A percentile compares a stretch with the other conserved stretches of the same genome.
phyloP scores from a whole-genome alignment of 2,329 filamentous ascomycete genomes.

The Colletotrichum tamarilloi region DNA sequence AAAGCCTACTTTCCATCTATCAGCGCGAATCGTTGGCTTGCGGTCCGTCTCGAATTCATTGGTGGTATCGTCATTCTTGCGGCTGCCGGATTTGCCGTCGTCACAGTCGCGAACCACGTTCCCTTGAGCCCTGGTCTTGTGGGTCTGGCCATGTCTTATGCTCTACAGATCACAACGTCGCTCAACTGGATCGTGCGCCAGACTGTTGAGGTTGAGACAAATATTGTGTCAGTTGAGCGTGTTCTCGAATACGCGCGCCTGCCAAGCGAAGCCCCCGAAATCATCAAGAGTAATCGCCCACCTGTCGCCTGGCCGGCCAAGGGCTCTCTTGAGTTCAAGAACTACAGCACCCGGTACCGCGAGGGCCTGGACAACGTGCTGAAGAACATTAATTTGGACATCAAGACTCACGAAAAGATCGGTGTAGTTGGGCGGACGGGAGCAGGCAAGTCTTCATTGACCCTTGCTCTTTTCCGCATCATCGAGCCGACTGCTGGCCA shows the following conservation, averaged over 20 bases:
- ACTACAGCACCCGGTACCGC: constrained; percentile 94
- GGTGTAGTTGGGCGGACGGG: constrained; percentile 96
- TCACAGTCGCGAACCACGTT: constrained; percentile 78
- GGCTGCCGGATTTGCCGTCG: constrained; percentile 83
- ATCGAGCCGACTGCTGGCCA: constrained; percentile 87
- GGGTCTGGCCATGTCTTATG: constrained; percentile 96
- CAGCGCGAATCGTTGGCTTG: constrained; percentile 93
- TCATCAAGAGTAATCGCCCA: constrained; percentile 87
- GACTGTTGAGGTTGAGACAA: constrained; percentile 99
- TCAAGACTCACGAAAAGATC: constrained; percentile 98
- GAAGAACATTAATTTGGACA: constrained; percentile 90
- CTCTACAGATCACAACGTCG: constrained; percentile 94
- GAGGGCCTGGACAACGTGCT: constrained; percentile 90
- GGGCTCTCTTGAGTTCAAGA: constrained; percentile 89
- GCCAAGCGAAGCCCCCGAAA: constrained; percentile 93
- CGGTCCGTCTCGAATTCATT: constrained; percentile 93
- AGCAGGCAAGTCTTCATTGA: constrained; percentile 94
- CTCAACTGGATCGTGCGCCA: constrained; percentile 99
- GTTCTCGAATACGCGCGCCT: constrained; percentile 94
- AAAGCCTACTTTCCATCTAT: constrained; percentile 96
- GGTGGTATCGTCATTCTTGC: constrained; percentile 93
- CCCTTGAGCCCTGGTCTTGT: constrained; percentile 78
- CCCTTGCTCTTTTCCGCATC: constrained; percentile 92
- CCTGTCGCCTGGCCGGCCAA: constrained; percentile 91
- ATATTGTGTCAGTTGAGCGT: constrained; percentile 98